Evolutionary conservation across 495 filamentous ascomycete genomes (phyloP).

Genomic region (Penicillium turbatum): DNA sequence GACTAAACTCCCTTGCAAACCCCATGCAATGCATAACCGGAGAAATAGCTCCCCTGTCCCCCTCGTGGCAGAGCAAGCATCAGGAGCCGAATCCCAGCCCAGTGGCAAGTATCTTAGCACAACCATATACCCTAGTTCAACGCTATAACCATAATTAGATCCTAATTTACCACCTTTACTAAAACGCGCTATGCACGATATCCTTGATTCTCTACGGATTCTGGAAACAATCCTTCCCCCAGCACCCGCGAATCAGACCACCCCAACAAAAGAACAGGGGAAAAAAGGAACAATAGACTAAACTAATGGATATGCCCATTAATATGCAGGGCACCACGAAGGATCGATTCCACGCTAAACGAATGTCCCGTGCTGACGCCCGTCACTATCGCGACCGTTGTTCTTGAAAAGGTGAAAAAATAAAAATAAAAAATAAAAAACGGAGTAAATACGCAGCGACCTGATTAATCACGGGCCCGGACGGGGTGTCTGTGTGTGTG

Average conservation of each 20-base stretch:
- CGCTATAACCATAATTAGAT: not conserved
- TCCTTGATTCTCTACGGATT: not conserved
- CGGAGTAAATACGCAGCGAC: no score
- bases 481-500: not conserved
- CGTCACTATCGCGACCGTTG: constrained; percentile 3
- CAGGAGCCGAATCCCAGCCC: not conserved
- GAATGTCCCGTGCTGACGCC: not conserved
- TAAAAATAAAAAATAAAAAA: no score
- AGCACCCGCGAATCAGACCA: not conserved
- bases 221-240: not conserved
- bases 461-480: not conserved
- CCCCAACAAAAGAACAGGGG: not conserved
- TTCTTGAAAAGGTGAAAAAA: no score
- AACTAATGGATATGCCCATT: not conserved
- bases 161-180: not conserved
- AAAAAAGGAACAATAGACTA: not conserved
- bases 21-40: not conserved
- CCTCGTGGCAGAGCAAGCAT: constrained; percentile 5
- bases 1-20: not conserved
- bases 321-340: not conserved
- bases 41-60: not conserved
- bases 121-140: no score
- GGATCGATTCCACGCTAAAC: not conserved
- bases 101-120: not conserved
- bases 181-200: not conserved